Percentiles rank a stretch among this genome's conserved stretches.
Evolutionary conservation across 1,139 yeast species (phyloP).

Genomic region (Candida sp.): DNA sequence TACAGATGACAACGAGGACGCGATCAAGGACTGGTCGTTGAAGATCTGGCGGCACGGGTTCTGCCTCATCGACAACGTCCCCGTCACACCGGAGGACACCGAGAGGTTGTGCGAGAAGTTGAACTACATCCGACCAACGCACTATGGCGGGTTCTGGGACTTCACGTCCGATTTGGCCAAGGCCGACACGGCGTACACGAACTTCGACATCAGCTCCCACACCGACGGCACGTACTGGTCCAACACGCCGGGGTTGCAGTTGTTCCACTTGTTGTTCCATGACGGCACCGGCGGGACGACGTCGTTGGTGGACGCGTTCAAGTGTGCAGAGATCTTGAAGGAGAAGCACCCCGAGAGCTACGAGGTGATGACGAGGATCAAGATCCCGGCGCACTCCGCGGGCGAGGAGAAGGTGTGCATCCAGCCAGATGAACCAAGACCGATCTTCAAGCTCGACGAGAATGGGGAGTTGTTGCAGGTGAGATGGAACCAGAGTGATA

Average conservation of each 20-base stretch:
- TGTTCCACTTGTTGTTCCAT: slow-evolving; percentile 68
- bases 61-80: slow-evolving; percentile 66
- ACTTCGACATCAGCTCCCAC: slow-evolving; percentile 67
- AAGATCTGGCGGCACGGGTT: slow-evolving; percentile 68
- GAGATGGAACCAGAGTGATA: slow-evolving; percentile 78
- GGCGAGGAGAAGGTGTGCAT: slow-evolving; percentile 75
- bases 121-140: slow-evolving; percentile 71
- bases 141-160: slow-evolving; percentile 86
- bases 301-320: slow-evolving; percentile 71
- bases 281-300: slow-evolving; percentile 80
- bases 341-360: slow-evolving; percentile 56
- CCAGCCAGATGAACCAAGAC: slow-evolving; percentile 63
- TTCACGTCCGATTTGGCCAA: slow-evolving; percentile 75
- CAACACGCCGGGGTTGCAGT: slow-evolving; percentile 76
- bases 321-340: slow-evolving; percentile 59
- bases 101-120: slow-evolving; percentile 62
- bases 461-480: slow-evolving; percentile 64
- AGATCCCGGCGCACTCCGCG: slow-evolving; percentile 78
- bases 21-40: slow-evolving; percentile 61
- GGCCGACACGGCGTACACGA: slow-evolving; percentile 79
- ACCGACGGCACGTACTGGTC: slow-evolving; percentile 86
- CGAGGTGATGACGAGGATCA: slow-evolving; percentile 53
- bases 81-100: slow-evolving; percentile 65
- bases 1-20: slow-evolving; percentile 30
- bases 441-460: slow-evolving; percentile 62